phyloP scores from a whole-genome alignment of 176 grass and related monocot species.

The Oryza coarctata region DNA sequence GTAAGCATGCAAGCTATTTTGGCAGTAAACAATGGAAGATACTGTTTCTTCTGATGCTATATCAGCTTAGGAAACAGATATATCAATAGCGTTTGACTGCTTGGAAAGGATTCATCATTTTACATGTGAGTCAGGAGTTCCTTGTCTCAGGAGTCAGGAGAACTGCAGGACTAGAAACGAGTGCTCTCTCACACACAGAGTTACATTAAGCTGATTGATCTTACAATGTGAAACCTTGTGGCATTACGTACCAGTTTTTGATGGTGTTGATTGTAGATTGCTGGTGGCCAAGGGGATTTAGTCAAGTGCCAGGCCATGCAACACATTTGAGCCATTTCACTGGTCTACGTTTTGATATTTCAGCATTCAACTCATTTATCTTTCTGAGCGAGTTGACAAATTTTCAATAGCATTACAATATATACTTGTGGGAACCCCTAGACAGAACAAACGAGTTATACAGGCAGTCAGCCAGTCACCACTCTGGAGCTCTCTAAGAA shows the following conservation, averaged over 20 bases:
- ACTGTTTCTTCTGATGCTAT: conserved; percentile 45
- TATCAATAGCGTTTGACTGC: conserved; percentile 31
- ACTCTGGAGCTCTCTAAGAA: neutral
- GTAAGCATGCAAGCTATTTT: conserved; percentile 53
- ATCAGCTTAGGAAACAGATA: conserved; percentile 52
- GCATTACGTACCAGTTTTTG: conserved; percentile 42
- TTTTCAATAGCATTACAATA: neutral
- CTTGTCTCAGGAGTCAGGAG: conserved; percentile 30
- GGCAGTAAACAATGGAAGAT: conserved; percentile 41
- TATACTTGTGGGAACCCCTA: conserved; percentile 2
- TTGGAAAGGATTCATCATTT: conserved; percentile 52
- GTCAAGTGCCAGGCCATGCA: conserved; percentile 40
- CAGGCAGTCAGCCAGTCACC: neutral
- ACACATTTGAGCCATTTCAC: conserved; percentile 45
- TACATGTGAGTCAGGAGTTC: conserved; percentile 52
- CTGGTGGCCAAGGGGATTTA: conserved; percentile 38
- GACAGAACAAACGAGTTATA: neutral
- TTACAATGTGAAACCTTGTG: conserved; percentile 36
- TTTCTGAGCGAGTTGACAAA: neutral
- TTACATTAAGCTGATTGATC: conserved; percentile 50
- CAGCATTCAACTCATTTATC: conserved; percentile 5
- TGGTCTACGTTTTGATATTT: conserved; percentile 39
- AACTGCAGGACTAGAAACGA: conserved; percentile 42
- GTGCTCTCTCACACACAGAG: conserved; percentile 28
- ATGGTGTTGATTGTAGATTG: conserved; percentile 57